These are phyloP conservation scores for Nectriaceae sp. DNA, from an alignment of 2,329 filamentous ascomycete genomes.

Conservation along the genomic window DNA sequence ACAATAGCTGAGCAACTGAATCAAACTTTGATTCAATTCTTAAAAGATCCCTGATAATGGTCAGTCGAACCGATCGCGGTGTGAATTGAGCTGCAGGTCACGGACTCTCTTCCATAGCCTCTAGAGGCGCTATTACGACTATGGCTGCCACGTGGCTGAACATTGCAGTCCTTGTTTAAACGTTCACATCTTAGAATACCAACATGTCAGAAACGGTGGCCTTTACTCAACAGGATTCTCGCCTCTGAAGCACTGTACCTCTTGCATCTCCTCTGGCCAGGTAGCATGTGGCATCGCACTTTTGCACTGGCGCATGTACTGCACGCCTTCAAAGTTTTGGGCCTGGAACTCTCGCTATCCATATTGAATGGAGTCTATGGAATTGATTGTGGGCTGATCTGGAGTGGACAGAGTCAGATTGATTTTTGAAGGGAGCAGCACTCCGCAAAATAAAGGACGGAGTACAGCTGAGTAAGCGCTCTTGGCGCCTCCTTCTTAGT, in stretches of 20 bases:
- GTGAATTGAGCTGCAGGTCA: background rate
- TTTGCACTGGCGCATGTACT: slow-evolving; percentile 10
- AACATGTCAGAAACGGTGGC: background rate
- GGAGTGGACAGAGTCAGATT: no score
- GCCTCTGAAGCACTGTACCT: no score
- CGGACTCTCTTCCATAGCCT: slow-evolving; percentile 10
- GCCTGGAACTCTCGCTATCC: background rate
- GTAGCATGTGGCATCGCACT: slow-evolving; percentile 5
- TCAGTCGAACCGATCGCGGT: background rate
- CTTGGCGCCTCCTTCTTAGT: no score
- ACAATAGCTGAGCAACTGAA: slow-evolving; percentile 8
- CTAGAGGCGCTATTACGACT: background rate
- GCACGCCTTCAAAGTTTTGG: slow-evolving; percentile 7
- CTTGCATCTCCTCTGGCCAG: slow-evolving; percentile 9
- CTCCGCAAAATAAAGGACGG: no score
- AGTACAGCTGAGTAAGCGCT: no score
- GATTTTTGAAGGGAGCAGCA: no score
- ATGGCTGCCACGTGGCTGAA: slow-evolving; percentile 7
- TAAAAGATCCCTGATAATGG: background rate
- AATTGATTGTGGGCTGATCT: no score
- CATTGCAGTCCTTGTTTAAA: slow-evolving; percentile 7
- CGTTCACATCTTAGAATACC: slow-evolving; percentile 8
- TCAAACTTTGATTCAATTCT: slow-evolving; percentile 15
- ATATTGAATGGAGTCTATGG: no score
- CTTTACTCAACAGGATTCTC: no score